Evolutionary conservation across 495 filamentous ascomycete genomes (phyloP).

Genomic region (Penicillium dipodomyicola): DNA sequence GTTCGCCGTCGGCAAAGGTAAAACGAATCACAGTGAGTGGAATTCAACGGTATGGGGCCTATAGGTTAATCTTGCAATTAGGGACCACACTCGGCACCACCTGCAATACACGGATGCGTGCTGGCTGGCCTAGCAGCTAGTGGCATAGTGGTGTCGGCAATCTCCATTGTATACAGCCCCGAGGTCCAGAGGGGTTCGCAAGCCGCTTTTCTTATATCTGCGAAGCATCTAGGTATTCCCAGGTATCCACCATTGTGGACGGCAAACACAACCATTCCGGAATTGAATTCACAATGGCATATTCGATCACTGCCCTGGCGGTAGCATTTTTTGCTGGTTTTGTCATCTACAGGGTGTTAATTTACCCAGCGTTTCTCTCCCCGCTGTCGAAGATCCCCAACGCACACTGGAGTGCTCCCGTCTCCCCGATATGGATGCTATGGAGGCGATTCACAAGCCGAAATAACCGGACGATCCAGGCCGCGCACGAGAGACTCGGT

Average conservation of each 20-base stretch:
- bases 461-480: constrained; percentile 62
- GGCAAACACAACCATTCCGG: background rate
- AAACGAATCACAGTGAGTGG: constrained; percentile 11
- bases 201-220: background rate
- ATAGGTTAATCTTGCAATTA: constrained; percentile 13
- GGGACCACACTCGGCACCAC: constrained; percentile 9
- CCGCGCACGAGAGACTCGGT: constrained; percentile 54
- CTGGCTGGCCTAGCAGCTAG: constrained; percentile 2
- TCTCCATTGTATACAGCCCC: background rate
- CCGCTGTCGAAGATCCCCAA: constrained; percentile 67
- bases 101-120: constrained; percentile 12
- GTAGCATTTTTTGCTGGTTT: constrained; percentile 18
- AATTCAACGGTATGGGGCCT: background rate
- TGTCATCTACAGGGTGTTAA: constrained; percentile 52
- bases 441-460: constrained; percentile 53
- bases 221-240: background rate
- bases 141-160: background rate
- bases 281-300: constrained; percentile 25
- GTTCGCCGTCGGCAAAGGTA: background rate
- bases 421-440: constrained; percentile 69
- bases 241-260: background rate
- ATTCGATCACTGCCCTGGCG: constrained; percentile 22
- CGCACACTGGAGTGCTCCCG: constrained; percentile 64
- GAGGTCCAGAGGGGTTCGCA: background rate
- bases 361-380: constrained; percentile 64